Evolutionary conservation across 192 early-diverging fungal species (phyloP).

Genomic region (Piromyces finnis): DNA sequence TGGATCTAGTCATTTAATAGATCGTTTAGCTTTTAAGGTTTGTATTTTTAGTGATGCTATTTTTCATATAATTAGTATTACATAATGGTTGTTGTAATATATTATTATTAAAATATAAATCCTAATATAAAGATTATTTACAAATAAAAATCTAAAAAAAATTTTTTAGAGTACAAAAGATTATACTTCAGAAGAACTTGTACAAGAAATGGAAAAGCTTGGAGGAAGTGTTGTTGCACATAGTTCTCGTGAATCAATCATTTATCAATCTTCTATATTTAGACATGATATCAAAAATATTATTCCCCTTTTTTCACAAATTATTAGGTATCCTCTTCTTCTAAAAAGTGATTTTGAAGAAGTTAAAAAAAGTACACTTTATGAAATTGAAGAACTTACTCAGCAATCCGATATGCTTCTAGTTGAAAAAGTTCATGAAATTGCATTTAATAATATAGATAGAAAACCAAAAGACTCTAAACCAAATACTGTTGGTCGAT

Average conservation of each 20-base stretch:
- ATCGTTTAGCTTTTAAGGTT: slow-evolving; percentile 87
- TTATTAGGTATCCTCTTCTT: slow-evolving; percentile 57
- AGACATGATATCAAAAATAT: slow-evolving; percentile 56
- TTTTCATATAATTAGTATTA: too few relatives aligned
- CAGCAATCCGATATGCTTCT: slow-evolving; percentile 68
- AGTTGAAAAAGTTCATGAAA: slow-evolving; percentile 70
- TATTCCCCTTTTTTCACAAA: slow-evolving; percentile 58
- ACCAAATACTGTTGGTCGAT: slow-evolving; percentile 62
- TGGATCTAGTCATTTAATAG: slow-evolving; percentile 71
- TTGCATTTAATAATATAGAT: slow-evolving; percentile 29
- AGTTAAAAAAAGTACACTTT: slow-evolving; percentile 52
- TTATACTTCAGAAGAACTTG: slow-evolving; percentile 45
- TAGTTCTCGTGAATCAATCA: slow-evolving; percentile 78
- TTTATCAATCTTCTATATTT: slow-evolving; percentile 88
- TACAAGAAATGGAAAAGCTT: slow-evolving; percentile 60
- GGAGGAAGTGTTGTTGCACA: slow-evolving; percentile 84
- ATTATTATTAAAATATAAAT: too few relatives aligned
- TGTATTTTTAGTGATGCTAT: neutral
- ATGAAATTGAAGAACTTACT: slow-evolving; percentile 78
- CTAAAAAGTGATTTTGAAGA: slow-evolving; percentile 62
- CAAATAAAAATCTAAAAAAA: too few relatives aligned
- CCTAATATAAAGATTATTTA: too few relatives aligned
- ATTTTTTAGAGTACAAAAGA: slow-evolving; percentile 38
- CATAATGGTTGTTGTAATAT: too few relatives aligned
- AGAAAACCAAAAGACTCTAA: slow-evolving; percentile 5